phyloP scores from a whole-genome alignment of 1,139 yeast species.

The Ashbya aceris region DNA sequence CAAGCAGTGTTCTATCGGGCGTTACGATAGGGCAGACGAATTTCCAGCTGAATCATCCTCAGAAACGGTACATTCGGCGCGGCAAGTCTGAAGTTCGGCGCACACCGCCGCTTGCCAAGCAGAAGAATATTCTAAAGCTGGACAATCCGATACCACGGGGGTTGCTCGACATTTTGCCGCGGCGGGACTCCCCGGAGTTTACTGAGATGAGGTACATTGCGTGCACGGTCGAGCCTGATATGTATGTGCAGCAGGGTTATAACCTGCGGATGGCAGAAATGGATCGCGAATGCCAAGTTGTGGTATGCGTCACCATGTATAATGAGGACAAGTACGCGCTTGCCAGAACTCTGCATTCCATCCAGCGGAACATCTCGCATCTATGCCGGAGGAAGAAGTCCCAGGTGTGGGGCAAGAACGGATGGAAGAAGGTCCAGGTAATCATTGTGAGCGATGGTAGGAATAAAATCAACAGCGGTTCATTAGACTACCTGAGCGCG shows the following conservation, averaged over 20 bases:
- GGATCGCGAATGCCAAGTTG: conserved; percentile 82
- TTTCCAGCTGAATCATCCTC: conserved; percentile 35
- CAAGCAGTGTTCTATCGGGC: conserved; percentile 28
- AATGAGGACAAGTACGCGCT: conserved; percentile 84
- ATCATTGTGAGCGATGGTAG: conserved; percentile 90
- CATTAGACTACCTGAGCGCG: conserved; percentile 77
- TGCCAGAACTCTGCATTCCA: conserved; percentile 88
- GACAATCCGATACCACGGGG: conserved; percentile 93
- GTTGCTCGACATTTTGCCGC: conserved; percentile 63
- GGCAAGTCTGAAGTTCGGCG: conserved; percentile 47
- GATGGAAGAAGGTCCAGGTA: conserved; percentile 94
- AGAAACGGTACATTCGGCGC: conserved; percentile 42
- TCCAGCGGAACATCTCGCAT: conserved; percentile 85
- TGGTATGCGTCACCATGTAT: conserved; percentile 89
- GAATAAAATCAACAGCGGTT: conserved; percentile 71
- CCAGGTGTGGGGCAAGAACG: conserved; percentile 86
- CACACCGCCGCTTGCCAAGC: conserved; percentile 45
- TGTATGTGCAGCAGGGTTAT: conserved; percentile 71
- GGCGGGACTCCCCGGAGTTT: conserved; percentile 84
- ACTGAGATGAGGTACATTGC: conserved; percentile 94
- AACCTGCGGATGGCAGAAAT: conserved; percentile 74
- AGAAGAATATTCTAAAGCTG: conserved; percentile 57
- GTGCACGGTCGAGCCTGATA: conserved; percentile 82
- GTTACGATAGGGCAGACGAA: conserved; percentile 31
- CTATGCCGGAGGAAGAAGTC: conserved; percentile 72